Base-by-base conservation (phyloP, 352 stramenopile genomes). In the Pythium brassicae region DNA sequence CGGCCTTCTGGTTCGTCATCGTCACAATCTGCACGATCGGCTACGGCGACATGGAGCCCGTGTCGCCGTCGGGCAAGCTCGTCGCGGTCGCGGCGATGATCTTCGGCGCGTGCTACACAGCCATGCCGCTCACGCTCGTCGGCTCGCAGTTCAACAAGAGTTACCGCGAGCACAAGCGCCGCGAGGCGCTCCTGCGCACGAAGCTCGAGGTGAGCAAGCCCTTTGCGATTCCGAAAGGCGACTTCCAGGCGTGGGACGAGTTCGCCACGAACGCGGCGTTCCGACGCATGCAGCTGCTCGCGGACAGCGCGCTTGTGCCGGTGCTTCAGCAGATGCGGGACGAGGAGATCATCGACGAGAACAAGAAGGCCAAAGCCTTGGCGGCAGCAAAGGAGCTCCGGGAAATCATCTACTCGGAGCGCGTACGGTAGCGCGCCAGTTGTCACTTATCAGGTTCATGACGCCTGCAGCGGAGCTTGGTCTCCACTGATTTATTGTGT, bases 1-100 rank as follows among this genome's bases (percentile, higher is more conserved):
- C 78, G 11, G 80, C 75, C 15, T 86, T 93, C 60, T 93, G 83
- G 83, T 90, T 93, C 55, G 77, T 89, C n/a, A 88, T 90, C 50
- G 81, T 91, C 14, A 93, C 83, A 10, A 46, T 89, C 53, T 70
- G 78, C 20, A 88, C 82, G 11, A 70, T 89, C 27, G 82, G 82
- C 0, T 92, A 92, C 39, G 82, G 82, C 26, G 82, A 92, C 53
- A 89, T 92, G 71, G 77, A 88, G 53, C 75, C 81, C 15, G 75
- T 84, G 17, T 83, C 72, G 25, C 84, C 69, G 20, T 66, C 69
- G 4, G 81, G 81, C 26, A 88, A 88, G 55, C 76, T 91, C 35
- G 78, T 91, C 14, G 76, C 78, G 4, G 73, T 89, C 14, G 66
- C 82, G 10, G 78, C 78, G n/a, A 92, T 92, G 81, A 78, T 92